Evolutionary conservation across 2,329 filamentous ascomycete species (phyloP).

Genomic region (Trichoderma asperellum): DNA sequence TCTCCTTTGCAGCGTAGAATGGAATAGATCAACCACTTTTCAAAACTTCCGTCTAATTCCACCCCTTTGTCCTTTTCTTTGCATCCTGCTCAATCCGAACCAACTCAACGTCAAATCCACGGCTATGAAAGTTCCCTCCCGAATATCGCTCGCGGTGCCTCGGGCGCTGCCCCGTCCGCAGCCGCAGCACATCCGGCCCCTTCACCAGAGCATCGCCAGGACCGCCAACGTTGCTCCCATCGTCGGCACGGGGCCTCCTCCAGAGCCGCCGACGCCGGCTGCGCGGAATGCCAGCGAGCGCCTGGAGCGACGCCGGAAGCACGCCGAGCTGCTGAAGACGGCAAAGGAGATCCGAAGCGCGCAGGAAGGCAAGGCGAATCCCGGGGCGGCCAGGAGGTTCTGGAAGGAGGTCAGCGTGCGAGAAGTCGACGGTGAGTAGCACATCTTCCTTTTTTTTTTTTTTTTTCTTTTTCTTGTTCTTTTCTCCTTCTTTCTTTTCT

Average conservation of each 20-base stretch:
- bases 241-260: slow-evolving; percentile 62
- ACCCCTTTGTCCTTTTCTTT: neutral
- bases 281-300: slow-evolving; percentile 49
- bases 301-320: slow-evolving; percentile 55
- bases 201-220: slow-evolving; percentile 42
- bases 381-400: slow-evolving; percentile 69
- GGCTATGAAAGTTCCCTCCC: slow-evolving; percentile 49
- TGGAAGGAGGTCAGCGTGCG: slow-evolving; percentile 83
- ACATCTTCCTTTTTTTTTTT: too few species aligned
- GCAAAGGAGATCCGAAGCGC: slow-evolving; percentile 53
- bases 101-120: neutral
- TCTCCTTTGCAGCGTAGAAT: neutral
- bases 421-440: slow-evolving; percentile 62
- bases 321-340: slow-evolving; percentile 59
- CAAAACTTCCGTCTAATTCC: neutral
- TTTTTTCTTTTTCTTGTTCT: too few species aligned
- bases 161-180: slow-evolving; percentile 37
- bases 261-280: slow-evolving; percentile 55
- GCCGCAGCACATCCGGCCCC: slow-evolving; percentile 33
- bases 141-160: slow-evolving; percentile 43
- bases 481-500: neutral
- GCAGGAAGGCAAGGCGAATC: slow-evolving; percentile 45
- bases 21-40: neutral
- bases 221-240: slow-evolving; percentile 56
- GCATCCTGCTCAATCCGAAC: slow-evolving; percentile 1